Base-by-base conservation (phyloP, 768 basidiomycete genomes). In the Psilocybe tampanensis region DNA sequence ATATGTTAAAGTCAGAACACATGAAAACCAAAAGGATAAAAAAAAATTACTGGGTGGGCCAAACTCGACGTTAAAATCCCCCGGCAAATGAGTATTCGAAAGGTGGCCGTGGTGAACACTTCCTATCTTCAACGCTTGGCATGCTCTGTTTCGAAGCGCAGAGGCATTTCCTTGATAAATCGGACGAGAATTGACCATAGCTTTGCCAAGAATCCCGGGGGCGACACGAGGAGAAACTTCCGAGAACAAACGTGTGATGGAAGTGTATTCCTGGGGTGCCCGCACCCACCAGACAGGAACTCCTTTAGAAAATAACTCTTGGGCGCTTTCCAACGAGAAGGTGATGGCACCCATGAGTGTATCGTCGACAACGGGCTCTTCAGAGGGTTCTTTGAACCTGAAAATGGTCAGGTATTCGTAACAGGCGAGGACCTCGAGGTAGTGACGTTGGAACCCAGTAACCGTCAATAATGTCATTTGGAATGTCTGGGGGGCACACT, bases 391-490 rank as follows among this genome's bases (percentile, higher is more conserved):
- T 3, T 23, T 12, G 52, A 19, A 15, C 36, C 39, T 26, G 23
- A 39, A 19, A 11, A 51, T 56, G 7, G 34, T 52, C 0, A 34
- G 22, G 19, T 41, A 50, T 18, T 52, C 48, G 15, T 41, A 60
- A 15, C 22, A 39, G 8, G 43, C 54, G 18, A 57, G 36, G 18
- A 36, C 26, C 26, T 57, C 56, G 4, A 57, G 42, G 29, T 34
- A 57, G n/a, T 51, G 24, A 1, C 50, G 33, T 34, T 57, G 56
- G 50, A 51, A 57, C n/a, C 22, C 19, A 17, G 56, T 44, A 21
- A 57, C 22, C 13, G 39, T 45, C 2, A 51, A 17, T 13, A 51
- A 13, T 12, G 29, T 52, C 21, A n/a, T 26, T 36, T 21, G 13
- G 49, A 17, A 57, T 17, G n/a, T 51, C 19, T 52, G 49, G 8